These are phyloP conservation scores for Talinum fruticosum DNA, from an alignment of 148 eudicot genomes.

Conservation along the genomic window DNA sequence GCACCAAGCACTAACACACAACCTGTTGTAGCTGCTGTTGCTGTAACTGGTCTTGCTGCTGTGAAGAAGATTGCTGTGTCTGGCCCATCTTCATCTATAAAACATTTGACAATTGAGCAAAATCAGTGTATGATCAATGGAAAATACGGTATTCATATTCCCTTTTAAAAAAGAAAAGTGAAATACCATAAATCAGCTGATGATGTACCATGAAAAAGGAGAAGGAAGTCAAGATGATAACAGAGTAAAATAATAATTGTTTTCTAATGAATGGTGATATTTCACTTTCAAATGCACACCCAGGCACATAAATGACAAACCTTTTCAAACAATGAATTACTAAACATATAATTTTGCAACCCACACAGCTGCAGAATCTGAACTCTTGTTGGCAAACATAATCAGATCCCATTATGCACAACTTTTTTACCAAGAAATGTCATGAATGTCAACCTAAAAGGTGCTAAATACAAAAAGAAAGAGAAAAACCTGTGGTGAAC, in stretches of 20 bases:
- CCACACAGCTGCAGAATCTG: neutral
- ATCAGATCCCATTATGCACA: constrained; percentile 1
- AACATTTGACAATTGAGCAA: constrained; percentile 14
- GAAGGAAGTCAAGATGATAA: neutral
- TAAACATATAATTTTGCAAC: neutral
- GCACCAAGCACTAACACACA: constrained; percentile 14
- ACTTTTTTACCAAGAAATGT: neutral
- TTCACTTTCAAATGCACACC: neutral
- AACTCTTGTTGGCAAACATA: neutral
- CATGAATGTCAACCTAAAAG: neutral
- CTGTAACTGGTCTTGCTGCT: constrained; percentile 92
- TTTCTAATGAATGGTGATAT: neutral
- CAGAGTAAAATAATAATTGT: neutral
- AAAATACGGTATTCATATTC: neutral
- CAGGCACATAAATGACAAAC: neutral
- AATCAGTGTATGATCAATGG: constrained; percentile 4
- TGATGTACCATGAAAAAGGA: neutral
- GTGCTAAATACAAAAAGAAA: constrained; percentile 3
- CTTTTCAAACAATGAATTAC: neutral
- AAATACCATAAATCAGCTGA: neutral
- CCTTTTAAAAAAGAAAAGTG: neutral
- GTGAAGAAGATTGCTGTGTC: constrained; percentile 84
- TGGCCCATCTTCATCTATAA: constrained; percentile 87
- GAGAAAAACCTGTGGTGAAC: constrained; percentile 75
- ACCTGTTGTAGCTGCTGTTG: constrained; percentile 91